Conservation (phyloP, 108 stramenopile species). For the Discostella pseudostelligera region DNA sequence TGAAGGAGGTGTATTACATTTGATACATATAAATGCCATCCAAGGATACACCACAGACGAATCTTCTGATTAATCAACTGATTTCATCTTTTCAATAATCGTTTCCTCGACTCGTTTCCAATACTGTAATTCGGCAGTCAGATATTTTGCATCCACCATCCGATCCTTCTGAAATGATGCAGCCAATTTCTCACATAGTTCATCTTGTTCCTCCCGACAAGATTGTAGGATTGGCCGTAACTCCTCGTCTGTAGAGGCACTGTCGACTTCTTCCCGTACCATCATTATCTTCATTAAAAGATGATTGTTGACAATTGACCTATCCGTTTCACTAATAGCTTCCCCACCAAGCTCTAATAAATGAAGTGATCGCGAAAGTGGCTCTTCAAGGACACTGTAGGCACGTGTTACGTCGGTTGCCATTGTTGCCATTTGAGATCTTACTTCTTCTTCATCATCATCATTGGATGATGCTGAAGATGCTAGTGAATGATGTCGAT, state of each 20-base stretch:
- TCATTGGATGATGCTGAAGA: neutral
- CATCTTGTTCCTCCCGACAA: slow-evolving; percentile 29
- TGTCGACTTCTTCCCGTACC: slow-evolving; percentile 59
- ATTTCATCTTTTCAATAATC: slow-evolving; percentile 55
- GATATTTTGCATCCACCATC: slow-evolving; percentile 46
- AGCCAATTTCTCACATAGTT: slow-evolving; percentile 33
- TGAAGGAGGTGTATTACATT: slow-evolving; percentile 56
- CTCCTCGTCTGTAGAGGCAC: slow-evolving; percentile 32
- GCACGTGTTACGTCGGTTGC: slow-evolving; percentile 63
- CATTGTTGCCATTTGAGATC: slow-evolving; percentile 19
- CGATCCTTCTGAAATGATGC: slow-evolving; percentile 43
- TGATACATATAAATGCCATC: slow-evolving; percentile 9
- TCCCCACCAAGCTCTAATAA: slow-evolving; percentile 63
- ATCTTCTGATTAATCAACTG: slow-evolving; percentile 1
- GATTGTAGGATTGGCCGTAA: slow-evolving; percentile 42
- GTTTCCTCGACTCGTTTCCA: slow-evolving; percentile 70
- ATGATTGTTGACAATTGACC: slow-evolving; percentile 51
- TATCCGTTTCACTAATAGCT: slow-evolving; percentile 40
- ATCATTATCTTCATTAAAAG: slow-evolving; percentile 72
- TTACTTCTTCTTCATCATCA: slow-evolving; percentile 19
- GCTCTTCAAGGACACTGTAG: slow-evolving; percentile 57
- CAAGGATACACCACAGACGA: too few relatives aligned
- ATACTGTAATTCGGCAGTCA: slow-evolving; percentile 71
- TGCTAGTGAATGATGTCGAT: slow-evolving; percentile 37
- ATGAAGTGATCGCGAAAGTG: slow-evolving; percentile 62